Evolutionary conservation across 441 rosid species (phyloP).

Genomic region (Populus hybrid): DNA sequence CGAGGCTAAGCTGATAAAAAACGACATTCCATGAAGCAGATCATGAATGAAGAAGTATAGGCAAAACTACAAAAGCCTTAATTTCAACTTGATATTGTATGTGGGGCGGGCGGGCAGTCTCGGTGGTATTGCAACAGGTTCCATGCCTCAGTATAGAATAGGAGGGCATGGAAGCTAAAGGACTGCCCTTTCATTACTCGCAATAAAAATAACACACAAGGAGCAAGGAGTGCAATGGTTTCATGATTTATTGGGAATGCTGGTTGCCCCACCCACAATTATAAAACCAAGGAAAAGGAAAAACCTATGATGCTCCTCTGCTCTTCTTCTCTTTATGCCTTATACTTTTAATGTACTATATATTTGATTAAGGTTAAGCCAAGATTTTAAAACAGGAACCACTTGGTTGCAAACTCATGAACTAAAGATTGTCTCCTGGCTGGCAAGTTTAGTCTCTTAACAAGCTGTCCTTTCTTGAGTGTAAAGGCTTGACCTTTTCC

Average conservation of each 20-base stretch:
- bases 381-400: slow-evolving; percentile 17
- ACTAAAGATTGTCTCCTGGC: slow-evolving; percentile 11
- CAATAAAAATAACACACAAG: slow-evolving; percentile 8
- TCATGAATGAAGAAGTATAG: background rate
- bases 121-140: background rate
- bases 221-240: slow-evolving; percentile 28
- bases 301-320: slow-evolving; percentile 11
- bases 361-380: background rate
- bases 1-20: background rate
- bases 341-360: background rate
- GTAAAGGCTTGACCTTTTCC: slow-evolving; percentile 22
- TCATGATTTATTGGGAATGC: slow-evolving; percentile 36
- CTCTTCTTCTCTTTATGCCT: background rate
- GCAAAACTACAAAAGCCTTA: background rate
- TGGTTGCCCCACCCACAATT: slow-evolving; percentile 25
- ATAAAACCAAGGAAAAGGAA: background rate
- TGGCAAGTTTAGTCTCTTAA: slow-evolving; percentile 18
- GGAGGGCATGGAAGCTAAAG: slow-evolving; percentile 17
- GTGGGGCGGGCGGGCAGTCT: no score
- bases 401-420: slow-evolving; percentile 20
- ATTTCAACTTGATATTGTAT: background rate
- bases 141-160: slow-evolving; percentile 11
- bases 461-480: slow-evolving; percentile 32
- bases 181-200: slow-evolving; percentile 19
- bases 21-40: background rate